Percentiles rank a stretch among this genome's conserved stretches.
Conservation (phyloP, 345 rosid species). For the Citrus inodora region DNA sequence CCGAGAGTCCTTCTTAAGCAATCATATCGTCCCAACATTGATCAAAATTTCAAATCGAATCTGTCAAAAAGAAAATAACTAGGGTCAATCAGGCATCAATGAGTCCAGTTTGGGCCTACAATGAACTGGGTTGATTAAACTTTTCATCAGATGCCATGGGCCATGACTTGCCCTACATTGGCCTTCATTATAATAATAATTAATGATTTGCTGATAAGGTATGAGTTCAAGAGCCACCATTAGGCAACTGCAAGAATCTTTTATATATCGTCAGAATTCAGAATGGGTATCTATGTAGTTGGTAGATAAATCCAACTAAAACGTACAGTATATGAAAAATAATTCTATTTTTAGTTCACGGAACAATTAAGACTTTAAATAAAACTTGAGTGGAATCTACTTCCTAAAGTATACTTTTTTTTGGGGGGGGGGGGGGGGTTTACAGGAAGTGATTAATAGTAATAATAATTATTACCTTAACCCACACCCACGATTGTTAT, state of each 20-base stretch:
- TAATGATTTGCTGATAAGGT: background rate
- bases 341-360: background rate
- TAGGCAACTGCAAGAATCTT: too few species aligned
- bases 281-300: too few species aligned
- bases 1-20: too few species aligned
- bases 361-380: background rate
- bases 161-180: too few species aligned
- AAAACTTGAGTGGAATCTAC: background rate
- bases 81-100: too few species aligned
- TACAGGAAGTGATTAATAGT: background rate
- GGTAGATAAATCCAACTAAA: background rate
- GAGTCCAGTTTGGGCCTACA: background rate
- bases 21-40: background rate
- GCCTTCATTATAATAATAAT: too few species aligned
- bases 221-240: background rate
- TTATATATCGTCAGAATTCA: too few species aligned
- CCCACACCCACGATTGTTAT: background rate
- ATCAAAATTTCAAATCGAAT: background rate
- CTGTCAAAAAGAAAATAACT: background rate
- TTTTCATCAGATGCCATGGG: too few species aligned
- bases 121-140: background rate
- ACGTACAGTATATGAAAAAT: too few species aligned
- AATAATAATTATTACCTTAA: background rate
- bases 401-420: too few species aligned
- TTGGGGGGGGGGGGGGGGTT: too few species aligned